These are phyloP conservation scores for Pyronema omphalodes DNA, from an alignment of 495 filamentous ascomycete genomes.

Conservation along the genomic window DNA sequence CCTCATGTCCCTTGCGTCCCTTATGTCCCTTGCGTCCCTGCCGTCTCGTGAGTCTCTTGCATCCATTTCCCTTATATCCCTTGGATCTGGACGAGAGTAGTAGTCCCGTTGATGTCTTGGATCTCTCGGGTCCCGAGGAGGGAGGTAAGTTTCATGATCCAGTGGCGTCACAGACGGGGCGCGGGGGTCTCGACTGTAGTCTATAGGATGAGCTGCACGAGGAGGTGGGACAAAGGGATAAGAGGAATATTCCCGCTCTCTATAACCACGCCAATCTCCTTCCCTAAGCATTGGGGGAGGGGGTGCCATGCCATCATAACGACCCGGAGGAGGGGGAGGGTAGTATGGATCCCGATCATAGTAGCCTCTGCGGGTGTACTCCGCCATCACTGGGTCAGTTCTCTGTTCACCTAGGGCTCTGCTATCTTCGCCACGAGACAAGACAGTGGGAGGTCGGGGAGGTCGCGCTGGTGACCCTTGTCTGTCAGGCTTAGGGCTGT, in stretches of 20 bases:
- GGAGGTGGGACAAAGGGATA: not conserved
- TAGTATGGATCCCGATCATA: constrained; percentile 19
- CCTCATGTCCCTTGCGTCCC: no score
- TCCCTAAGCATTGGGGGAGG: constrained; percentile 12
- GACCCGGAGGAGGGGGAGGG: constrained; percentile 6
- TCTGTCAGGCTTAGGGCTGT: not conserved
- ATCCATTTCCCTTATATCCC: not conserved
- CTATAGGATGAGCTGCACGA: not conserved
- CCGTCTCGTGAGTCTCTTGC: no score
- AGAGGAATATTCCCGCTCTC: constrained; percentile 18
- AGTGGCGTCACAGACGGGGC: not conserved
- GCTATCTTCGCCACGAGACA: not conserved
- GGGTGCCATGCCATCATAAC: constrained; percentile 8
- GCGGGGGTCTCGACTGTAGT: not conserved
- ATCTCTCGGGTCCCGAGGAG: not conserved
- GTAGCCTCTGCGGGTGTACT: constrained; percentile 1
- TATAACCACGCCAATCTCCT: constrained; percentile 13
- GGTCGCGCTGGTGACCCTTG: not conserved
- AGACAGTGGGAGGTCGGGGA: not conserved
- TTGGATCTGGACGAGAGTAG: not conserved
- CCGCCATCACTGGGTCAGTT: not conserved
- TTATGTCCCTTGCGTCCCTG: no score
- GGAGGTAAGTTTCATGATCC: not conserved
- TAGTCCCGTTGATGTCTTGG: not conserved
- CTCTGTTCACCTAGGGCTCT: not conserved